These are phyloP conservation scores for Tuber microsphaerosporum DNA, from an alignment of 495 filamentous ascomycete genomes.

Conservation along the genomic window DNA sequence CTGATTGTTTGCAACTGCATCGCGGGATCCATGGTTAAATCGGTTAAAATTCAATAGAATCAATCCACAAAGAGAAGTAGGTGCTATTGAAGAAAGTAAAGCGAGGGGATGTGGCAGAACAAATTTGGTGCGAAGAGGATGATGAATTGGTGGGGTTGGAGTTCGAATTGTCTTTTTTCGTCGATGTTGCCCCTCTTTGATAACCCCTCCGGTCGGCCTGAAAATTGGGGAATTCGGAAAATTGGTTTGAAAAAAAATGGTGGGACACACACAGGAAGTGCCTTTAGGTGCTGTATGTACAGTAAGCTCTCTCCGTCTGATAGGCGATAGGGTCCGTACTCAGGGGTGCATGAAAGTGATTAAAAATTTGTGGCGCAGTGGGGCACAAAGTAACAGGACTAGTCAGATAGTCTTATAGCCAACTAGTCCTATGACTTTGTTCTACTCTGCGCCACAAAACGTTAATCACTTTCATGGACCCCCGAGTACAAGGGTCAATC, in stretches of 20 bases:
- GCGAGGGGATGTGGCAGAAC: background rate
- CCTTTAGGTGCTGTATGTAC: background rate
- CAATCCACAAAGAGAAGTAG: background rate
- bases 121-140: background rate
- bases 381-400: too few species aligned
- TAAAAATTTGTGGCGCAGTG: too few species aligned
- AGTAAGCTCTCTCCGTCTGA: background rate
- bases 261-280: background rate
- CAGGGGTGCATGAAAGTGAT: too few species aligned
- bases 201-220: background rate
- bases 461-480: too few species aligned
- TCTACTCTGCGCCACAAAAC: too few species aligned
- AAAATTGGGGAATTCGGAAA: background rate
- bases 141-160: background rate
- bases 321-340: too few species aligned
- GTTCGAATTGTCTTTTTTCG: background rate
- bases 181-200: slow-evolving; percentile 4
- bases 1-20: slow-evolving; percentile 16
- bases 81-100: background rate
- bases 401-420: too few species aligned
- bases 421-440: too few species aligned
- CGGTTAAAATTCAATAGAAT: background rate
- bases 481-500: too few species aligned
- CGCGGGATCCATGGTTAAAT: slow-evolving; percentile 1
- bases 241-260: background rate